These are phyloP conservation scores for Pythium rhizo-oryzae DNA, from an alignment of 352 stramenopile species.

Conservation along the genomic window DNA sequence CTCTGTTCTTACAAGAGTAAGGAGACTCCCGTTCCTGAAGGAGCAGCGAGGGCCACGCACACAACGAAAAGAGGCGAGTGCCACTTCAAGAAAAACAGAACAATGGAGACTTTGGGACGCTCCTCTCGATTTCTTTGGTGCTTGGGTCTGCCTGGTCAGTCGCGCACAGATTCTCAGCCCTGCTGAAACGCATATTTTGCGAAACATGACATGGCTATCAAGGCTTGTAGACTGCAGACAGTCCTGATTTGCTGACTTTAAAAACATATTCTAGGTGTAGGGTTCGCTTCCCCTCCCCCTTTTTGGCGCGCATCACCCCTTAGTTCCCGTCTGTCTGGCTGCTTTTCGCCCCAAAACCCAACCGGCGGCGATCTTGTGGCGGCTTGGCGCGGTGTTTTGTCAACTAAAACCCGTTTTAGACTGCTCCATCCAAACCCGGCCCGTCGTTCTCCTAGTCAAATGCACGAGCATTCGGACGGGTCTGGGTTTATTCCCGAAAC, in stretches of 20 bases:
- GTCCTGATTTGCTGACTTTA: neutral
- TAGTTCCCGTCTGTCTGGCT: neutral
- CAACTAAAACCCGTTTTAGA: neutral
- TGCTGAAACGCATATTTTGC: neutral
- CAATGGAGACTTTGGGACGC: neutral
- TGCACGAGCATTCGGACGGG: too few relatives aligned
- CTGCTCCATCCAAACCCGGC: too few relatives aligned
- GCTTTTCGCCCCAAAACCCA: constrained; percentile 3
- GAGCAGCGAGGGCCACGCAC: too few relatives aligned
- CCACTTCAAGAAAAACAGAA: constrained; percentile 2
- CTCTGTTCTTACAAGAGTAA: too few relatives aligned
- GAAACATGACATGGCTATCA: constrained; percentile 6
- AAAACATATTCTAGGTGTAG: constrained; percentile 7
- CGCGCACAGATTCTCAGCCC: constrained; percentile 5
- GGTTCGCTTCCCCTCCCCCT: neutral
- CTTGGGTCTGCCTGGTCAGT: constrained; percentile 14
- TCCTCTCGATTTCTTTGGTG: constrained; percentile 18
- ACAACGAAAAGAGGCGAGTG: too few relatives aligned
- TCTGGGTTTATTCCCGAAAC: too few relatives aligned
- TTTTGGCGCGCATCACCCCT: constrained; percentile 2
- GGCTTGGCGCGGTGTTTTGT: constrained; percentile 1
- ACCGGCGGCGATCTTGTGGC: constrained; percentile 3
- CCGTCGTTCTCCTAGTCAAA: too few relatives aligned
- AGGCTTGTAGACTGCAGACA: neutral
- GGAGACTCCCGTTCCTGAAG: neutral